Base-by-base conservation (phyloP, 192 early-diverging fungal genomes). In the Chytriomyces sp. region DNA sequence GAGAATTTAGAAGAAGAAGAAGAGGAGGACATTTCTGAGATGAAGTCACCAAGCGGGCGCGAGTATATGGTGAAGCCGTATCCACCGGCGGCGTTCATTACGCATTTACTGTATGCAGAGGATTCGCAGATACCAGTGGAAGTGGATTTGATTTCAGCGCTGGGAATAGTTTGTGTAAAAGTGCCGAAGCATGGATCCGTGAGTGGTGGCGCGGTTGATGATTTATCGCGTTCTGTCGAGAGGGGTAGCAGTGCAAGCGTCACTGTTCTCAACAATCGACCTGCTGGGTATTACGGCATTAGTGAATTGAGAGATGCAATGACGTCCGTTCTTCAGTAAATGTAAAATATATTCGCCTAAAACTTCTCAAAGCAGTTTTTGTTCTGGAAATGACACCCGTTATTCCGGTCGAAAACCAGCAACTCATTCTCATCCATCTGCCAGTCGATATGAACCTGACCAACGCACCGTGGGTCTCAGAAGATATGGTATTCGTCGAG, bases 41-140 rank as follows among this genome's bases (percentile, higher is more conserved):
- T 77, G 69, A 59, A 53, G 57, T 46, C 57, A 8, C 26, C 67
- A 45, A 28, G 44, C 9, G 81, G 81, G 24, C 47, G 79, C 18
- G 70, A 35, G 10, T 86, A 86, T 57, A 57, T 78, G 18, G 67
- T 65, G 6, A 61, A 16, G 43, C 85, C 85, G 50, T 78, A 82
- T 75, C 79, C 81, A 16, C 85, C 85, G 20, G 6, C 28, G 6
- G 77, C 81, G 28, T 86, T 76, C 76, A 82, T 86, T 44, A 86
- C 85, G 24, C 85, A 86, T 69, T n/a, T 86, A 53, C 46, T 84
- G 44, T 84, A 79, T 75, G 64, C 80, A 48, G 83, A 84, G 61
- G 81, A 84, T 64, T 80, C 81, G 5, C 70, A 50, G n/a, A 62
- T 86, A 7, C 24, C 49, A 18, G 72, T 82, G 7, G 80, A 86